Evolutionary conservation across 2,329 filamentous ascomycete species (phyloP).

Genomic region (Colletotrichum cordylinicola): DNA sequence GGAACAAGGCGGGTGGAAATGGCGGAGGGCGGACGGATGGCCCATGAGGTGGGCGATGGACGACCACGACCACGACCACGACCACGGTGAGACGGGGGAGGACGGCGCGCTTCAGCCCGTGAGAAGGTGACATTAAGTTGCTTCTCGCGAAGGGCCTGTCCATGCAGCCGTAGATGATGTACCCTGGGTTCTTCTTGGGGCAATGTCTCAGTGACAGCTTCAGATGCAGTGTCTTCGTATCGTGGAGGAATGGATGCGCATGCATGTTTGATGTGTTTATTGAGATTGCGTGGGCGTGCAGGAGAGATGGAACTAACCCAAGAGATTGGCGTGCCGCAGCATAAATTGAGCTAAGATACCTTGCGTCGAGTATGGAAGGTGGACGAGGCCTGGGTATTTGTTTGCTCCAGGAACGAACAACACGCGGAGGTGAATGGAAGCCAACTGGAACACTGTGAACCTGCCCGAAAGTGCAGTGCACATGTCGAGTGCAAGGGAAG

Average conservation of each 20-base stretch:
- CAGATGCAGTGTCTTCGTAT: neutral
- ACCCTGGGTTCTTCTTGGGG: neutral
- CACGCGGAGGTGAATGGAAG: neutral
- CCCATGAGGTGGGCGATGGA: neutral
- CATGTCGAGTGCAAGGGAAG: neutral
- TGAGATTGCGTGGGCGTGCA: neutral
- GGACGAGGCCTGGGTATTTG: neutral
- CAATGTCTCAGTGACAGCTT: neutral
- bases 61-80: neutral
- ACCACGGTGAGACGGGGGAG: neutral
- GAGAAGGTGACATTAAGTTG: neutral
- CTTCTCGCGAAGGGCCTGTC: conserved; percentile 3
- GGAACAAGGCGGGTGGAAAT: neutral
- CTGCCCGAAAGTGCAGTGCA: neutral
- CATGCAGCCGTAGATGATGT: neutral
- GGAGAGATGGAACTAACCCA: neutral
- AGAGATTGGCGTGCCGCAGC: neutral
- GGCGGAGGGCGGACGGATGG: neutral
- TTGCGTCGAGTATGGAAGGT: too few species aligned
- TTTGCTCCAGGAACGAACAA: neutral
- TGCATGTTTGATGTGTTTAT: neutral
- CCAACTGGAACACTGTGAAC: neutral
- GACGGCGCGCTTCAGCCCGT: neutral
- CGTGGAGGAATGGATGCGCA: neutral
- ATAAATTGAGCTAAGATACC: neutral